Base-by-base conservation (phyloP, 1,284 basidiomycete genomes). In the Irpex lacteus region DNA sequence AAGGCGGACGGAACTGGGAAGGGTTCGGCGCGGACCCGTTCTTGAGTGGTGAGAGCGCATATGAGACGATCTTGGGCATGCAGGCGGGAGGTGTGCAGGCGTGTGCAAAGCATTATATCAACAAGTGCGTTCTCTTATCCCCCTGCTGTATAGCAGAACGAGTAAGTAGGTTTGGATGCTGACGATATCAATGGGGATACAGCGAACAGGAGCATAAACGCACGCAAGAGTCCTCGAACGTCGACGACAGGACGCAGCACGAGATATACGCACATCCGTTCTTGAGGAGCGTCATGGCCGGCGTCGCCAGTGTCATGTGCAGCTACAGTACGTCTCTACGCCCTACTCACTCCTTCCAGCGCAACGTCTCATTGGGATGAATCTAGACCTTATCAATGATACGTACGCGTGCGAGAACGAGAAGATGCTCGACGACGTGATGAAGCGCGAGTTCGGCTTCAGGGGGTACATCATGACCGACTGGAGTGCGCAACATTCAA, bases 1-100 rank as follows among this genome's bases (percentile, higher is more conserved):
- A 83, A 68, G 88, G 83, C 2, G 94, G 94, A 0, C 79, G 94
- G 8, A 94, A 92, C 74, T 96, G 91, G 91, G 93, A 96, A 79
- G 91, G 91, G 6, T 94, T 92, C 67, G 89, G 91, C 56, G 88
- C 82, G 15, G 89, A 92, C 72, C 91, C 92, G 0, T 95, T 88
- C 77, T 78, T 95, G 50, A 74, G 84, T 58, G 89, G 91, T 15
- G 90, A 90, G 73, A 83, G 85, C 0, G 86, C 90, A 0, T 91
- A 88, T 66, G 86, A 90, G 74, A 93, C 90, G 1, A 84, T 94
- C 65, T 74, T 88, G 21, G 92, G 93, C 1, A 77, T 94, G 75
- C 93, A 95, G 72, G 74, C 80, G 47, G 81, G 80, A 1, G 92
- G 92, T 40, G 89, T 95, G 0, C 90, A 88, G 71, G 86, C 88